Evolutionary conservation across 2,329 filamentous ascomycete species (phyloP).

Genomic region (Colletotrichum eremochloae): DNA sequence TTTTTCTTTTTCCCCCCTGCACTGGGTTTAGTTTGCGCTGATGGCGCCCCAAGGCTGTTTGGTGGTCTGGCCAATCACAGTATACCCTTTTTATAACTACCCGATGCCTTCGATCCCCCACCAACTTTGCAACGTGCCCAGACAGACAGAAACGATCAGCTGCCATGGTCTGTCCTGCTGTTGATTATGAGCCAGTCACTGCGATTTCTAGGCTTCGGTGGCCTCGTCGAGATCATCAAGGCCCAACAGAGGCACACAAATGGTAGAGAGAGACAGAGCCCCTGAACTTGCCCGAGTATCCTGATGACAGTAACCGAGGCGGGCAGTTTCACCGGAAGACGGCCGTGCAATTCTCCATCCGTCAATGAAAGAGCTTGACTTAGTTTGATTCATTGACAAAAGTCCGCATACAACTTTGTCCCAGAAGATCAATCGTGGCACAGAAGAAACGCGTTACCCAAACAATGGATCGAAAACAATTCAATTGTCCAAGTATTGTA

Average conservation of each 20-base stretch:
- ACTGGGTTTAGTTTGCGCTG: too few relatives aligned
- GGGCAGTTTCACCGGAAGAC: neutral
- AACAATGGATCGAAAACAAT: neutral
- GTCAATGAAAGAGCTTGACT: neutral
- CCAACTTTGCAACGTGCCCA: neutral
- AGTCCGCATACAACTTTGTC: neutral
- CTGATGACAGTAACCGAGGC: too few relatives aligned
- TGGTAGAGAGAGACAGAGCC: too few relatives aligned
- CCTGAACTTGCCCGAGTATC: neutral
- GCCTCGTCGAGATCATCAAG: too few relatives aligned
- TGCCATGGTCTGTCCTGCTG: too few relatives aligned
- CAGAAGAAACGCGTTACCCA: neutral
- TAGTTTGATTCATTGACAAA: neutral
- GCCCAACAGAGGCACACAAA: too few relatives aligned
- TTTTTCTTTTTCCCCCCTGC: too few relatives aligned
- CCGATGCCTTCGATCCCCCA: neutral
- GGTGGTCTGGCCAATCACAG: neutral
- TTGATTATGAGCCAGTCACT: too few relatives aligned
- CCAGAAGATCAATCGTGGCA: neutral
- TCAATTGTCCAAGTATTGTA: neutral
- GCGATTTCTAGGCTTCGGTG: too few relatives aligned
- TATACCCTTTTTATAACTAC: neutral
- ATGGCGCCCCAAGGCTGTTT: neutral
- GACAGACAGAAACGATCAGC: too few relatives aligned
- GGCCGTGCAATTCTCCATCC: too few relatives aligned